Percentiles rank a stretch among this genome's conserved stretches.
Evolutionary conservation across 208 protist species (phyloP).

Genomic region (Novymonas esmeraldas): DNA sequence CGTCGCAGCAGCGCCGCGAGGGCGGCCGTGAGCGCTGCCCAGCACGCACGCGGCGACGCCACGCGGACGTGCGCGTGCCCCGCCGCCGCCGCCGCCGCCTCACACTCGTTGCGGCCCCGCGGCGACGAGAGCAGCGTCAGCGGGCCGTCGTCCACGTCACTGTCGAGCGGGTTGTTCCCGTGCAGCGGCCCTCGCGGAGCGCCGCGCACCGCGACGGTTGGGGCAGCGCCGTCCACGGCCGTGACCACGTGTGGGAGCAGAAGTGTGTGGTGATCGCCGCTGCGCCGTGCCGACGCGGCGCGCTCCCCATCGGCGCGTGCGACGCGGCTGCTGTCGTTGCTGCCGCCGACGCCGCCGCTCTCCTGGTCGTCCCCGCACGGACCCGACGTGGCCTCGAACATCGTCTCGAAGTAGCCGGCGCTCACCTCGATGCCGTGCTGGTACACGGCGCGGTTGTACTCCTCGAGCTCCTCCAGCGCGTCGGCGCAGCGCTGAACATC

Average conservation of each 20-base stretch:
- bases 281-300: not conserved
- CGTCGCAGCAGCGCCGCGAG: slow-evolving; percentile 35
- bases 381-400: not conserved
- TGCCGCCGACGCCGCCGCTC: not conserved
- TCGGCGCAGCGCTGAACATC: slow-evolving; percentile 59
- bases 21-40: slow-evolving; percentile 41
- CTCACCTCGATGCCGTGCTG: slow-evolving; percentile 30
- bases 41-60: slow-evolving; percentile 39
- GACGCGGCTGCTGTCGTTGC: not conserved
- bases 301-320: not conserved
- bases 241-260: slow-evolving; percentile 11
- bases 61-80: slow-evolving; percentile 5
- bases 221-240: not conserved
- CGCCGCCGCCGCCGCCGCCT: not conserved
- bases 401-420: slow-evolving; percentile 17
- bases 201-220: too few species aligned
- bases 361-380: too few species aligned
- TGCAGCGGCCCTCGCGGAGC: too few species aligned
- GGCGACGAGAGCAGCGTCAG: not conserved
- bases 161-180: slow-evolving; percentile 2
- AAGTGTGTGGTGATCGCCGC: not conserved
- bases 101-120: not conserved
- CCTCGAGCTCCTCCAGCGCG: slow-evolving; percentile 44
- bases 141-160: not conserved
- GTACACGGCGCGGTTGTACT: slow-evolving; percentile 39